Evolutionary conservation across 176 grass and related monocot species (phyloP).

Genomic region (Eleusine coracana): DNA sequence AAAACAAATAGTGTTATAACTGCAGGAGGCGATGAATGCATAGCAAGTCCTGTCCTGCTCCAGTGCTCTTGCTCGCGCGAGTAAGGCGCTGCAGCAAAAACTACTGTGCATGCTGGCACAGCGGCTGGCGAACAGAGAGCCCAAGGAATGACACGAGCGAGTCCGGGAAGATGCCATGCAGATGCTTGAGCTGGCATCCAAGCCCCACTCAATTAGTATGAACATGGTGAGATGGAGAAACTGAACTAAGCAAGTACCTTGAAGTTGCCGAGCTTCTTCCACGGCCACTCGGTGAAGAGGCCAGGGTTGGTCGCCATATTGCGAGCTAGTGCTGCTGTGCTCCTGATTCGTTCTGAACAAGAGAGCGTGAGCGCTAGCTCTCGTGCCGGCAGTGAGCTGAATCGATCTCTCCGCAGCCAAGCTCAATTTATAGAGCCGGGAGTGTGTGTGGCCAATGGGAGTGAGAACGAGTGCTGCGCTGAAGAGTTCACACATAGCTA

Average conservation of each 20-base stretch:
- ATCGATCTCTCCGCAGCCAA: not conserved
- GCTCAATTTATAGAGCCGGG: constrained; percentile 25
- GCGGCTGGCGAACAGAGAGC: not conserved
- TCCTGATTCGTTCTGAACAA: not conserved
- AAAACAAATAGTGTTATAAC: not conserved
- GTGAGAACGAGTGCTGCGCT: not conserved
- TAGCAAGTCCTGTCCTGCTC: not conserved
- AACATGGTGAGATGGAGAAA: not conserved
- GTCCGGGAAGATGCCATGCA: not conserved
- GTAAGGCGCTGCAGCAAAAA: not conserved
- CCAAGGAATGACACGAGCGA: not conserved
- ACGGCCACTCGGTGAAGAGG: constrained; percentile 87
- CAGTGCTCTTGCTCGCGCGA: no score
- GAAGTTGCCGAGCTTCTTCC: constrained; percentile 89
- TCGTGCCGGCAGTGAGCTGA: not conserved
- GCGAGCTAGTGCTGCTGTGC: not conserved
- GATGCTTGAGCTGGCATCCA: not conserved
- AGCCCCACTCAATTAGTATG: not conserved
- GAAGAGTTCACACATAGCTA: not conserved
- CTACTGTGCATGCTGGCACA: not conserved
- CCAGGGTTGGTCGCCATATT: constrained; percentile 80
- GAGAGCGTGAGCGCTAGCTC: not conserved
- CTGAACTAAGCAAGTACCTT: constrained; percentile 52
- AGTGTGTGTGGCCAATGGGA: no score
- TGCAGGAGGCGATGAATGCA: not conserved